Percentiles rank a stretch among this genome's conserved stretches.
Evolutionary conservation across 139 green algal species (phyloP).

Genomic region (Marvania coccoides): DNA sequence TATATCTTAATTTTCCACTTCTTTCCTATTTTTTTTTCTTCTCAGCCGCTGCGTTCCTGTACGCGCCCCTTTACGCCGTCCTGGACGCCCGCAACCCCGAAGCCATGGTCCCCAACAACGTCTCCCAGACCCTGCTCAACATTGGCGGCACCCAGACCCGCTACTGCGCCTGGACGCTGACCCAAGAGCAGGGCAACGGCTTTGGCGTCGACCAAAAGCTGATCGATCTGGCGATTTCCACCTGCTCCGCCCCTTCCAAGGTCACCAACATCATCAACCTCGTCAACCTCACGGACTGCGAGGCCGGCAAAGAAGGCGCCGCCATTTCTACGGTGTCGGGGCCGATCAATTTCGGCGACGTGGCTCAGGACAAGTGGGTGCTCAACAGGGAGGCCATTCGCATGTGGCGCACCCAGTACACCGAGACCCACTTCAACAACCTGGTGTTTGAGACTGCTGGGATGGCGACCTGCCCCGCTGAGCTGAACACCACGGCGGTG

Average conservation of each 20-base stretch:
- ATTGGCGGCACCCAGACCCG: not conserved
- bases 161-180: not conserved
- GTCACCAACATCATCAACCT: not conserved
- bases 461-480: not conserved
- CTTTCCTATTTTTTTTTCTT: too few relatives aligned
- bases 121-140: not conserved
- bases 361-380: not conserved
- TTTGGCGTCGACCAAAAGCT: not conserved
- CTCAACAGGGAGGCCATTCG: not conserved
- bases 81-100: not conserved
- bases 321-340: not conserved
- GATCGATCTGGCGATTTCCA: not conserved
- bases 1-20: too few relatives aligned
- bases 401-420: not conserved
- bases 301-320: not conserved
- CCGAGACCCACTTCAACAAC: not conserved
- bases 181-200: not conserved
- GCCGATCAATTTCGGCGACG: not conserved
- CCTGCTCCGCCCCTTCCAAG: not conserved
- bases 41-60: too few relatives aligned
- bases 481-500: not conserved
- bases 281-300: not conserved
- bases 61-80: not conserved
- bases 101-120: not conserved
- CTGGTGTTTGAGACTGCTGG: not conserved